Evolutionary conservation across 2,329 filamentous ascomycete species (phyloP).

Genomic region (Xylariaceae sp.): DNA sequence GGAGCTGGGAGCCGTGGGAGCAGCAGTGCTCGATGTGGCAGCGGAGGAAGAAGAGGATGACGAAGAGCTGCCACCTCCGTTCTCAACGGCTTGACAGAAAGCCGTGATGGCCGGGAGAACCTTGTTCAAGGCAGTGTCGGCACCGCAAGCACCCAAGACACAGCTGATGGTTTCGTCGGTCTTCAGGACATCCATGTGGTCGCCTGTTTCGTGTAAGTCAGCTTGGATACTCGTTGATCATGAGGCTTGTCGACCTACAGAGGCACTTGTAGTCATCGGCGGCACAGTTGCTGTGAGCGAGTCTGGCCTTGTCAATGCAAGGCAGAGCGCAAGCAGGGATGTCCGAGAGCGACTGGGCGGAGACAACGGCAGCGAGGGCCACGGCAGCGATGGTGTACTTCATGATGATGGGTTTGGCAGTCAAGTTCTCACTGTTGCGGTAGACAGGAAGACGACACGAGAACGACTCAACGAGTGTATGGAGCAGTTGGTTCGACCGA

Average conservation of each 20-base stretch:
- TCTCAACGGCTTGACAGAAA: constrained; percentile 23
- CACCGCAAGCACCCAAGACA: constrained; percentile 22
- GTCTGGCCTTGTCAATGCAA: constrained; percentile 22
- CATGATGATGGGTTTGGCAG: constrained; percentile 21
- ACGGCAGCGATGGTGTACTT: constrained; percentile 23
- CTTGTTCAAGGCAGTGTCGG: constrained; percentile 16
- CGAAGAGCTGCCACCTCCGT: constrained; percentile 8
- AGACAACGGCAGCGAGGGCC: constrained; percentile 21
- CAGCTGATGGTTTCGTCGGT: constrained; percentile 21
- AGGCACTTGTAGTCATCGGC: constrained; percentile 25
- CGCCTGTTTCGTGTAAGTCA: too few relatives aligned
- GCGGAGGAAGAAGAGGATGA: constrained; percentile 1
- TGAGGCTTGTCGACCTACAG: constrained; percentile 19
- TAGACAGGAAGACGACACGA: constrained; percentile 1
- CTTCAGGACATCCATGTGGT: constrained; percentile 16
- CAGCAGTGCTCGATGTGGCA: not conserved
- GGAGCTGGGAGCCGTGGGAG: constrained; percentile 1
- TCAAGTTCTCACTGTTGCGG: not conserved
- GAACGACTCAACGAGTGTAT: constrained; percentile 4
- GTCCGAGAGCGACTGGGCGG: constrained; percentile 23
- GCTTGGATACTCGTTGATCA: too few relatives aligned
- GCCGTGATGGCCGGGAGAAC: constrained; percentile 24
- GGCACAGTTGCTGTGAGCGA: constrained; percentile 18
- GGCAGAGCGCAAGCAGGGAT: constrained; percentile 25
- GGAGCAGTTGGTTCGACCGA: not conserved